Base-by-base conservation (phyloP, 192 early-diverging fungal species). In the Coemansia sp. region DNA sequence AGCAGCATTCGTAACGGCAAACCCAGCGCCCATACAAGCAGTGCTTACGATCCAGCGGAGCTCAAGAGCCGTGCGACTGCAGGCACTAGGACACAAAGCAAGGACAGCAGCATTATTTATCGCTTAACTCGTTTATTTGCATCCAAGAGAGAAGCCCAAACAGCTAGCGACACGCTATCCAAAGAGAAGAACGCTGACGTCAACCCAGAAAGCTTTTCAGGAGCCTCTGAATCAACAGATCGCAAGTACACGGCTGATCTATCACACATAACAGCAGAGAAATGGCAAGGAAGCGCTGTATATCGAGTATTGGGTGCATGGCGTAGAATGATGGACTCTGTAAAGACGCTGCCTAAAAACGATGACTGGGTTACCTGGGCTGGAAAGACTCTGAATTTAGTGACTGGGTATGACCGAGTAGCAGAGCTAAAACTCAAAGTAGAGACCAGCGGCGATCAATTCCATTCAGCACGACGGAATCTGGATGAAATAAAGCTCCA, bases 351-450 rank as follows among this genome's bases (percentile, higher is more conserved):
- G 10, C 76, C 76, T 47, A 65, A 69, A 60, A 67, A 72, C 52
- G 69, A 78, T 28, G 65, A 71, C 72, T 73, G 73, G 75, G 57
- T 69, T 26, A 74, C 63, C 2, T 62, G 70, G 72, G 64, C 68
- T 0, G 60, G 70, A 52, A 67, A 71, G 9, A 83, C 80, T 38
- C 81, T 91, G 19, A 93, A 93, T 63, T 81, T 85, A 57, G 70
- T 87, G 30, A 90, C 92, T 9, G 89, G 91, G 18, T 90, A 90
- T 34, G 85, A 83, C 24, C 72, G 82, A 16, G 85, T 94, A 31
- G 83, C 89, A 24, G 56, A 74, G 8, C 81, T 92, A 6, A 91
- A 92, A 64, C 28, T 76, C 48, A 78, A 85, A 44, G 90, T 92
- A 5, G 82, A 85, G 10, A 54, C 41, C 2, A 56, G 63, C 64